Base-by-base conservation (phyloP, 1,139 yeast species). In the Arxiozyma bovina region DNA sequence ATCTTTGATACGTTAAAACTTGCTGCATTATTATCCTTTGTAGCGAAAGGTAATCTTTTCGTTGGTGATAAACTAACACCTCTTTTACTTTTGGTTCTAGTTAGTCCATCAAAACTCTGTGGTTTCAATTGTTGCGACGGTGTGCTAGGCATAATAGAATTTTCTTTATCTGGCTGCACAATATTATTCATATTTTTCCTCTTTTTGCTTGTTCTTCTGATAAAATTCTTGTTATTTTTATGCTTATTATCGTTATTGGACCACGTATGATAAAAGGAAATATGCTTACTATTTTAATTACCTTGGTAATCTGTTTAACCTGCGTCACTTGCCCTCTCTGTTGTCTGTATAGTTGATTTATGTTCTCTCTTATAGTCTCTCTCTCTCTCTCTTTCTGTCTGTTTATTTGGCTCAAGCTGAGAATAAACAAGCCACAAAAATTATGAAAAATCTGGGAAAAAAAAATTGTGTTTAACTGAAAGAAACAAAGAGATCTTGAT, bases 11-110 rank as follows among this genome's bases (percentile, higher is more conserved):
- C 34, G 7, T 53, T 34, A 34, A 53, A 55, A 30, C 61, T 57
- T 20, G 51, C 44, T 44, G 58, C 56, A 50, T 66, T 67, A 27
- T 61, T 66, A 53, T 67, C 70, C 54, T 67, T 67, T n/a, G 66
- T 58, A 15, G 68, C 69, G 40, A 67, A 54, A 3, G 71, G 71
- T 42, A 60, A 55, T 49, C 71, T 54, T 48, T 53, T 57, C 7
- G 50, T 55, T 34, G 54, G 61, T 53, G 38, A 51, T 48, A 45
- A 25, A 54, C 57, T 50, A 53, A 58, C 22, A 50, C 54, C 42
- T 30, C 30, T 49, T 17, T 34, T 42, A 25, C 21, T 42, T 38
- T 42, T 41, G 8, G 49, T 46, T 9, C 21, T 17, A 2, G 21
- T 45, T 17, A 45, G 27, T 7, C 25, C 27, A 15, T 45, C 49